Base-by-base conservation (phyloP, 2,329 filamentous ascomycete species). In the Fusarium sp. region DNA sequence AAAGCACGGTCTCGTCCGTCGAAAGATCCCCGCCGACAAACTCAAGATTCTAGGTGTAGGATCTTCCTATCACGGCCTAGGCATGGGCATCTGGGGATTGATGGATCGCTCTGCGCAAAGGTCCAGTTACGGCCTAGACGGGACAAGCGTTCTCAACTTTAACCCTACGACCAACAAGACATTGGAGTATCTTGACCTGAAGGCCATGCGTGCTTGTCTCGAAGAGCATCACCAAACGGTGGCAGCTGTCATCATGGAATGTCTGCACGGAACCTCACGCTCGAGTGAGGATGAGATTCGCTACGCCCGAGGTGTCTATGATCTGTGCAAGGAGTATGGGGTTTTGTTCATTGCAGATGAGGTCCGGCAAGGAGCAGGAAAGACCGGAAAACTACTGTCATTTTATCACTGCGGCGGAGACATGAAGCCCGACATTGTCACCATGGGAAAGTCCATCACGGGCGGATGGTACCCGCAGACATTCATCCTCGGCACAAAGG, bases 261-360 rank as follows among this genome's bases (percentile, higher is more conserved):
- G 39, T 20, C 43, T 61, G 24, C 58, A 54, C 18, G 48, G 48
- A 45, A 39, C 35, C 35, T 39, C 35, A 18, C 35, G 35, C 35
- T 39, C 35, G 35, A 39, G 35, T 14, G 33, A 67, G 16, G 63
- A 71, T 11, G 71, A 73, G 14, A 39, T 73, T 14, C 63, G 69
- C 4, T 73, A 67, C 27, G 61, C 35, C n/a, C 63, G 33, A 1
- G 48, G 35, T 2, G 68, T 73, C 18, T 56, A 65, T 20, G 50
- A 69, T 11, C 60, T 71, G 8, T 73, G 68, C 60, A 73, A 69
- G 35, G 62, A 73, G 24, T 67, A 71, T 63, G 72, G 71, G 18
- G 63, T 72, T 20, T 64, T 76, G 5, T 79, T 77, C 65, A 76
- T 78, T 29, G 70, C 74, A 7, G 77, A 78, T 37, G 77, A 79